Evolutionary conservation across 768 basidiomycete genomes (phyloP).

Genomic region (Kwoniella shandongensis): DNA sequence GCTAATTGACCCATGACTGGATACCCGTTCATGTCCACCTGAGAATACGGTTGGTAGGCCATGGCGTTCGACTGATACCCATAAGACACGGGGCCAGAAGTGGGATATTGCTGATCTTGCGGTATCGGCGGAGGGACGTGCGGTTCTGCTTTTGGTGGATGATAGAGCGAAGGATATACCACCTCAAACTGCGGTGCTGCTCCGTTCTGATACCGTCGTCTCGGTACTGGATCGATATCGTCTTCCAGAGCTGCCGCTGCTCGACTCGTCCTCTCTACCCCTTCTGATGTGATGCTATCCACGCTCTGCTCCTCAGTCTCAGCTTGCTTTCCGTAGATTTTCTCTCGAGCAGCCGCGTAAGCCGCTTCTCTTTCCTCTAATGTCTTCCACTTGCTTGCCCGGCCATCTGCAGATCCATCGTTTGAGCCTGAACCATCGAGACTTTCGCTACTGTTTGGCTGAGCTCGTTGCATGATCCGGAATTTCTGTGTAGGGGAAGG

Average conservation of each 20-base stretch:
- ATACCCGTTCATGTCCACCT: conserved; percentile 14
- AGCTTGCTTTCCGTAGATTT: conserved; percentile 33
- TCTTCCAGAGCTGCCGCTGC: conserved; percentile 12
- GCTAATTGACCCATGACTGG: conserved; percentile 8
- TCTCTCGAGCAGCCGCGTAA: conserved; percentile 36
- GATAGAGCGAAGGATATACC: conserved; percentile 36
- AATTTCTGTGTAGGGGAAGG: conserved; percentile 30
- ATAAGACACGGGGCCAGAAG: not conserved
- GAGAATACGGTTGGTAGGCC: conserved; percentile 9
- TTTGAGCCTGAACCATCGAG: conserved; percentile 16
- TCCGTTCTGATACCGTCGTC: conserved; percentile 21
- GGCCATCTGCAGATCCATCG: conserved; percentile 19
- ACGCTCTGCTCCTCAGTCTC: not conserved
- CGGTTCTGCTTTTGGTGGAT: conserved; percentile 23
- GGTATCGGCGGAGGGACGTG: conserved; percentile 6
- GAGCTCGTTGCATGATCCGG: conserved; percentile 40
- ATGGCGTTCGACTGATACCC: conserved; percentile 16
- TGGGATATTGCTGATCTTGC: conserved; percentile 11
- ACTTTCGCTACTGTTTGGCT: not conserved
- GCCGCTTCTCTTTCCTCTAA: conserved; percentile 44
- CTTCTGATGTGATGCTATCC: not conserved
- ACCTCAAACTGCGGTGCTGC: conserved; percentile 17
- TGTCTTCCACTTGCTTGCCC: conserved; percentile 29
- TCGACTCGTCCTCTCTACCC: conserved; percentile 1
- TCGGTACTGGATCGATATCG: conserved; percentile 39